Evolutionary conservation across 2,329 filamentous ascomycete genomes (phyloP), one percentile per base, ranked within the genome.

Genomic region (Phyllosticta citriasiana): DNA sequence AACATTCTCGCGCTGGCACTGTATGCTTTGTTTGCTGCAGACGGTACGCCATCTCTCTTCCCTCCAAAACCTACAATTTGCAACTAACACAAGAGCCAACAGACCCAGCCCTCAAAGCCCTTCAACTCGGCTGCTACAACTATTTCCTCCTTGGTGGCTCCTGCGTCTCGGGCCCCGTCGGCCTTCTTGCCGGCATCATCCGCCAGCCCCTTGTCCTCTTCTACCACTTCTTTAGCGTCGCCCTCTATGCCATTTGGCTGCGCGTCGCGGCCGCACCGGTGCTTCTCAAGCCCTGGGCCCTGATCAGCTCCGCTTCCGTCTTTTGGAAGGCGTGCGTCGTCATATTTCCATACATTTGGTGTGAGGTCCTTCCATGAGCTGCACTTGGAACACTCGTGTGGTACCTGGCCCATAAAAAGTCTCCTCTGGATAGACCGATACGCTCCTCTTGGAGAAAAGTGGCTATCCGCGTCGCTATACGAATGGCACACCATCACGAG

Each of bases 1-100:
- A 99, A 99, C 75, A 96, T 97, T 67, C 85, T 99, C n/a, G 93
- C 94, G 1, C 89, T 94, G 79, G 92, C 94, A 0, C 82, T 99
- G 1, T 99, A 99, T 78, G 80, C 83, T 33, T 84, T 99, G 12
- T 99, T 97, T 72, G 91, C 93, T 16, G 94, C 93, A 57, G 81
- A 95, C 72, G 81, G 80, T 80, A 72, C 57, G 72, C 16, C n/a
- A 6, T 10, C 19, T 14, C 0, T 27, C 6, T 66, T 40, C 19
- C 24, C 5, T 25, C 26, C 25, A 4, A n/a, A 53, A 35, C 24
- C 16, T 5, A 19, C 26, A 10, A 12, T 4, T 9, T 2, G 10
- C 35, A 58, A 51, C 47, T 25, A 10, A 24, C 4, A 35, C 0
- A 52, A 7, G 5, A 5, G 16, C 24, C 35, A 54, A 52, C 53